phyloP scores from a whole-genome alignment of 768 basidiomycete genomes.

The Multifurca ochricompacta region DNA sequence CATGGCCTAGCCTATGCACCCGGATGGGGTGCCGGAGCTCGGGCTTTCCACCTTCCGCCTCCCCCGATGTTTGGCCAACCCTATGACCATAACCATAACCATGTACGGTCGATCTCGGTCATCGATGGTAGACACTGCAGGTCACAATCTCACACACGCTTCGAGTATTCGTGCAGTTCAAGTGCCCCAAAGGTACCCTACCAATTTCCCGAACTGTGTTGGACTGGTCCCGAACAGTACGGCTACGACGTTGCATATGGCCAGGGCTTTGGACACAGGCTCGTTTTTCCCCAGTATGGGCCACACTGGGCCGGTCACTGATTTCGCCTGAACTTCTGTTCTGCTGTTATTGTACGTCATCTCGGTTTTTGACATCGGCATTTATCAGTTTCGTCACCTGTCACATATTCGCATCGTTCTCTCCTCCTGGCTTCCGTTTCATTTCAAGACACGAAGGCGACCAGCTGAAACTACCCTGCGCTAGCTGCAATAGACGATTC shows the following conservation, averaged over 20 bases:
- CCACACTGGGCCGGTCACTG: slow-evolving; percentile 45
- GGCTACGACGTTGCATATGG: slow-evolving; percentile 35
- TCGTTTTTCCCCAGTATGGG: slow-evolving; percentile 36
- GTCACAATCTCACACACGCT: slow-evolving; percentile 17
- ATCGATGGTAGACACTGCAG: slow-evolving; percentile 7
- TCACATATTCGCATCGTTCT: slow-evolving; percentile 23
- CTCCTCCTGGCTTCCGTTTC: slow-evolving; percentile 2
- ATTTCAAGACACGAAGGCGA: slow-evolving; percentile 13
- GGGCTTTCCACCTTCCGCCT: slow-evolving; percentile 4
- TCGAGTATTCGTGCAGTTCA: slow-evolving; percentile 19
- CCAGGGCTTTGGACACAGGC: slow-evolving; percentile 38
- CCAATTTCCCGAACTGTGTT: slow-evolving; percentile 18
- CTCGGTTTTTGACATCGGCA: slow-evolving; percentile 12
- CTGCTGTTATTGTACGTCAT: slow-evolving; percentile 9
- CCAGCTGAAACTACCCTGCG: slow-evolving; percentile 19
- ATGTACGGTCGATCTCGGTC: slow-evolving; percentile 12
- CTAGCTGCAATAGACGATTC: slow-evolving; percentile 17
- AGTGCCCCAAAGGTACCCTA: slow-evolving; percentile 8
- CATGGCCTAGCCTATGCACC: slow-evolving; percentile 23
- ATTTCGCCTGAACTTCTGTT: slow-evolving; percentile 20
- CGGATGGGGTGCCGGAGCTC: slow-evolving; percentile 8
- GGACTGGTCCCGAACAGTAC: slow-evolving; percentile 25
- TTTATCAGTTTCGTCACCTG: slow-evolving; percentile 24
- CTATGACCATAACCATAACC: slow-evolving; percentile 14
- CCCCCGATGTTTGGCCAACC: slow-evolving; percentile 6